Percentiles rank a stretch among this genome's conserved stretches.
These are phyloP conservation scores for Amniculicola lignicola DNA, from an alignment of 495 filamentous ascomycete species.

Conservation along the genomic window DNA sequence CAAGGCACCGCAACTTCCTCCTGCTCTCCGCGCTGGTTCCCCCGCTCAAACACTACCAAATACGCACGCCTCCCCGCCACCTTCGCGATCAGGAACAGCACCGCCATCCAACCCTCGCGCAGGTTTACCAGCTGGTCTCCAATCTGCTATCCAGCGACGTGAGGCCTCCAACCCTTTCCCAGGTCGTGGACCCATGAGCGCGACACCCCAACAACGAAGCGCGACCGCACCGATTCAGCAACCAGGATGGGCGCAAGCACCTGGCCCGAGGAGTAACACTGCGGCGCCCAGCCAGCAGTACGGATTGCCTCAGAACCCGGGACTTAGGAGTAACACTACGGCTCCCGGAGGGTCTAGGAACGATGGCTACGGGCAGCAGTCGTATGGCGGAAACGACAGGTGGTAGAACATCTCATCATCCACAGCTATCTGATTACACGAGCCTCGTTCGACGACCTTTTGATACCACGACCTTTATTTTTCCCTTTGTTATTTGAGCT, in stretches of 20 bases:
- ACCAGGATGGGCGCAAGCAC: constrained; percentile 17
- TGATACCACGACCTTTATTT: constrained; percentile 3
- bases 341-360: constrained; percentile 9
- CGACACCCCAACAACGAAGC: constrained; percentile 17
- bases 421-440: background rate
- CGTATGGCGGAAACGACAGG: constrained; percentile 4
- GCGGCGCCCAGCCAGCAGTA: constrained; percentile 17
- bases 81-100: constrained; percentile 19
- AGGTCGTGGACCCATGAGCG: constrained; percentile 10
- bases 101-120: constrained; percentile 28
- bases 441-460: background rate
- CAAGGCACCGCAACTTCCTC: constrained; percentile 15
- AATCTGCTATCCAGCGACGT: constrained; percentile 33
- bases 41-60: constrained; percentile 9
- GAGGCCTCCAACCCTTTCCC: constrained; percentile 29
- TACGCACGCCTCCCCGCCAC: constrained; percentile 13
- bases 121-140: constrained; percentile 22
- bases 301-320: constrained; percentile 10
- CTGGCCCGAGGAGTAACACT: constrained; percentile 14
- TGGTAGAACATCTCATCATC: constrained; percentile 4
- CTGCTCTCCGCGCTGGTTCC: constrained; percentile 19
- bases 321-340: constrained; percentile 12
- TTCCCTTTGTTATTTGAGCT: background rate
- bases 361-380: constrained; percentile 5
- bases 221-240: constrained; percentile 28